phyloP scores from a whole-genome alignment of 73 alveolate genomes.

The Diophrys appendiculata region DNA sequence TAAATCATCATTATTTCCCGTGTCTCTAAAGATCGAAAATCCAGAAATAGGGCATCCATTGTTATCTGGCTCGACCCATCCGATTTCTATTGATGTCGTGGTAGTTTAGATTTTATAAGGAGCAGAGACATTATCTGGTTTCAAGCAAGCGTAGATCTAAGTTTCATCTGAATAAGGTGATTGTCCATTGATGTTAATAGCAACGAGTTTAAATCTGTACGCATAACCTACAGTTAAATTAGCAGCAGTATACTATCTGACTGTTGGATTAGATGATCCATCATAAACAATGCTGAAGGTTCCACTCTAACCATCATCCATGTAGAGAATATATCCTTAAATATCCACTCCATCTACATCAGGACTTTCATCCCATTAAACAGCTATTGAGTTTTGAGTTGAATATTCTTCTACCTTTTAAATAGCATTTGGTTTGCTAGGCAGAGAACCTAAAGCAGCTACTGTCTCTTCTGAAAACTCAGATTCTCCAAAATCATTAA shows the following conservation, averaged over 20 bases:
- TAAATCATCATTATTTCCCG: slow-evolving; percentile 39
- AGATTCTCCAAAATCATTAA: slow-evolving; percentile 43
- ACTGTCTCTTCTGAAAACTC: slow-evolving; percentile 49
- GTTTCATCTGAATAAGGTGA: slow-evolving; percentile 22
- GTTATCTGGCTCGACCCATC: slow-evolving; percentile 54
- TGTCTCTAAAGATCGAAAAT: slow-evolving; percentile 54
- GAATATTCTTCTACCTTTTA: slow-evolving; percentile 33
- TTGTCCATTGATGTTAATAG: slow-evolving; percentile 56
- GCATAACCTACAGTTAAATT: slow-evolving; percentile 49
- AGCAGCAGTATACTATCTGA: slow-evolving; percentile 6
- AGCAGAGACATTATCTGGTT: slow-evolving; percentile 29
- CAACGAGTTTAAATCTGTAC: slow-evolving; percentile 39
- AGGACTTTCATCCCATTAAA: slow-evolving; percentile 30
- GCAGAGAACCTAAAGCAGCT: slow-evolving; percentile 56
- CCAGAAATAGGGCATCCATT: slow-evolving; percentile 63
- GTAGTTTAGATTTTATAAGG: slow-evolving; percentile 48
- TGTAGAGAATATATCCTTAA: slow-evolving; percentile 45
- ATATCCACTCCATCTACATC: slow-evolving; percentile 14
- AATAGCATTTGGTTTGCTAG: slow-evolving; percentile 46
- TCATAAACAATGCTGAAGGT: slow-evolving; percentile 26
- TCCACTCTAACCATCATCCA: slow-evolving; percentile 63
- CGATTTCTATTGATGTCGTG: slow-evolving; percentile 37
- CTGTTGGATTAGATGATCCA: slow-evolving; percentile 46
- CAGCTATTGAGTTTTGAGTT: slow-evolving; percentile 32
- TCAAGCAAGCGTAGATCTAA: slow-evolving; percentile 51